Percentiles rank a stretch among this genome's conserved stretches.
These are phyloP conservation scores for Cymbopogon citratus DNA, from an alignment of 176 grass and related monocot species.

Conservation along the genomic window DNA sequence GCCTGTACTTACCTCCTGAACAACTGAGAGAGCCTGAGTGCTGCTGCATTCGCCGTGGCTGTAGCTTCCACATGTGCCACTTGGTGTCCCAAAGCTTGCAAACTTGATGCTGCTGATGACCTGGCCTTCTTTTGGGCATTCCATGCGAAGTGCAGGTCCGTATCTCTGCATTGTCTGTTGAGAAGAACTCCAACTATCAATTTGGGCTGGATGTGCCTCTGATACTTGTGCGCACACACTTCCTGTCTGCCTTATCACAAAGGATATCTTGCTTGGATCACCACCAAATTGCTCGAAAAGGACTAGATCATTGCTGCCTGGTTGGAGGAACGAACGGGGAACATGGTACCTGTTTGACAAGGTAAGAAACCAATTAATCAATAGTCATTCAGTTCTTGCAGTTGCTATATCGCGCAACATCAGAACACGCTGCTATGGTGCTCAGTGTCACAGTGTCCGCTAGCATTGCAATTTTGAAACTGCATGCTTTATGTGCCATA, in stretches of 20 bases:
- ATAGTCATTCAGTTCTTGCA: background rate
- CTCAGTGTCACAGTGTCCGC: background rate
- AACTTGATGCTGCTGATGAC: conserved; percentile 79
- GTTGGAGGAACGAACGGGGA: conserved; percentile 68
- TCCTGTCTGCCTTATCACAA: conserved; percentile 45
- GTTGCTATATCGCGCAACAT: background rate
- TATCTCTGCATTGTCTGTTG: conserved; percentile 34
- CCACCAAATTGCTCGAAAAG: conserved; percentile 92
- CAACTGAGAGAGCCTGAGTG: conserved; percentile 51
- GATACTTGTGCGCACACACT: conserved; percentile 75
- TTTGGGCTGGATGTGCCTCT: conserved; percentile 67
- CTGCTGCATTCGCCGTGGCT: conserved; percentile 67
- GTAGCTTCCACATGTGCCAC: conserved; percentile 72
- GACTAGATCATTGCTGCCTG: conserved; percentile 72
- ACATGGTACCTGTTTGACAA: conserved; percentile 79
- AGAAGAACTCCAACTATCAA: conserved; percentile 50
- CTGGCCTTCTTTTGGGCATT: conserved; percentile 62
- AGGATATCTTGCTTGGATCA: conserved; percentile 76
- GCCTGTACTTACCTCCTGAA: conserved; percentile 65
- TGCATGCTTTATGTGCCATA: background rate
- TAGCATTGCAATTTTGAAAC: conserved; percentile 5
- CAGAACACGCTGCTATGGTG: background rate
- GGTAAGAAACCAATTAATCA: conserved; percentile 2
- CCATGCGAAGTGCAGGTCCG: conserved; percentile 54
- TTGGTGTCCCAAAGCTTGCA: conserved; percentile 87